Percentiles rank a stretch among this genome's conserved stretches.
These are phyloP conservation scores for Turnera subulata DNA, from an alignment of 345 rosid species.

Conservation along the genomic window DNA sequence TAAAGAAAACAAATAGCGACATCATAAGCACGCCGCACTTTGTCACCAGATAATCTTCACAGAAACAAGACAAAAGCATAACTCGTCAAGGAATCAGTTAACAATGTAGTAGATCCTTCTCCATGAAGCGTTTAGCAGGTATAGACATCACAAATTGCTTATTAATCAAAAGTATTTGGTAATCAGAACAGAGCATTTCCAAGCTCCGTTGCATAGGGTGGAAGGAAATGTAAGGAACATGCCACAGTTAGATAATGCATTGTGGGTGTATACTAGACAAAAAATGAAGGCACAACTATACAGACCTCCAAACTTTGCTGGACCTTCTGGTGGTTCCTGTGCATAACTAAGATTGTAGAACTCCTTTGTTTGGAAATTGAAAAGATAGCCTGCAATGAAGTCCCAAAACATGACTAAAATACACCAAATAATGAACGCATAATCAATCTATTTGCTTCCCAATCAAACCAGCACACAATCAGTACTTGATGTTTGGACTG, in stretches of 20 bases:
- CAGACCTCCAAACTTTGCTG: constrained; percentile 89
- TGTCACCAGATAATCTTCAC: constrained; percentile 91
- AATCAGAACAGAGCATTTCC: too few species aligned
- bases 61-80: constrained; percentile 13
- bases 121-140: not conserved
- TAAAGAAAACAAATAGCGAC: constrained; percentile 96
- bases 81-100: not conserved
- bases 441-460: too few species aligned
- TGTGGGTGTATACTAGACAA: too few species aligned
- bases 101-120: too few species aligned
- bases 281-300: not conserved
- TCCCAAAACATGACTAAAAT: constrained; percentile 3
- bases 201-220: too few species aligned
- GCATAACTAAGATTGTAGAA: constrained; percentile 90
- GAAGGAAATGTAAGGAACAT: not conserved
- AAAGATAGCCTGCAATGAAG: constrained; percentile 67
- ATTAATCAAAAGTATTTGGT: too few species aligned
- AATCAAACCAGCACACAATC: too few species aligned
- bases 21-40: constrained; percentile 99
- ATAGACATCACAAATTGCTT: not conserved
- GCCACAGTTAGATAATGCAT: not conserved
- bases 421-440: not conserved
- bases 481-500: not conserved
- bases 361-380: constrained; percentile 84
- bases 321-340: constrained; percentile 72